phyloP scores from a whole-genome alignment of 352 stramenopile genomes.

The Phytophthora pseudosyringae region DNA sequence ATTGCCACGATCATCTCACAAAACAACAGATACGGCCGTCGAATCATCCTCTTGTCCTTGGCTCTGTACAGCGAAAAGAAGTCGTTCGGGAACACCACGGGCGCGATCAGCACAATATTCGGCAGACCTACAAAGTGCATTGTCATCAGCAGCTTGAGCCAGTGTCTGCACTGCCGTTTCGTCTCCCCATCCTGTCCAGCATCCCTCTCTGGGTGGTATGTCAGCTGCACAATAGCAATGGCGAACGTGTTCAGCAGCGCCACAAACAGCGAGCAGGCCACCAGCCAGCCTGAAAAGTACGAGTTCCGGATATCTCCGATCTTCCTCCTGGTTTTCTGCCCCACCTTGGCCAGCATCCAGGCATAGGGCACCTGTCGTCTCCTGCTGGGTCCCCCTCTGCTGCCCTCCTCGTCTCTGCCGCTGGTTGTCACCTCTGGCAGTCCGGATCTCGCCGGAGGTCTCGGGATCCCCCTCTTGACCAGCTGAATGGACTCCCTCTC shows the following conservation, averaged over 20 bases:
- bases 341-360: conserved; percentile 41
- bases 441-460: conserved; percentile 11
- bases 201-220: conserved; percentile 29
- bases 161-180: conserved; percentile 35
- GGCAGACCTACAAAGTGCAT: conserved; percentile 61
- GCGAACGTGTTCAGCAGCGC: conserved; percentile 51
- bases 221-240: conserved; percentile 43
- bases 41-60: conserved; percentile 65
- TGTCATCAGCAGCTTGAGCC: conserved; percentile 45
- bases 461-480: conserved; percentile 22
- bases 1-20: conserved; percentile 68
- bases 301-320: conserved; percentile 65
- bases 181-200: conserved; percentile 14
- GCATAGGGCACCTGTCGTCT: conserved; percentile 20
- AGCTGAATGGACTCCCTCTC: conserved; percentile 16
- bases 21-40: conserved; percentile 67
- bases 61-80: conserved; percentile 59
- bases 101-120: conserved; percentile 63
- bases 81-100: conserved; percentile 62
- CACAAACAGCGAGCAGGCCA: conserved; percentile 60
- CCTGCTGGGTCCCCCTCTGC: neutral
- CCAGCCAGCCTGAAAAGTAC: conserved; percentile 79
- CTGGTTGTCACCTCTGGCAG: conserved; percentile 8
- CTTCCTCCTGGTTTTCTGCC: conserved; percentile 34
- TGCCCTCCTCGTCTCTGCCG: conserved; percentile 2